phyloP scores from a whole-genome alignment of 257 asterid species.

The Orobanche coerulescens region DNA sequence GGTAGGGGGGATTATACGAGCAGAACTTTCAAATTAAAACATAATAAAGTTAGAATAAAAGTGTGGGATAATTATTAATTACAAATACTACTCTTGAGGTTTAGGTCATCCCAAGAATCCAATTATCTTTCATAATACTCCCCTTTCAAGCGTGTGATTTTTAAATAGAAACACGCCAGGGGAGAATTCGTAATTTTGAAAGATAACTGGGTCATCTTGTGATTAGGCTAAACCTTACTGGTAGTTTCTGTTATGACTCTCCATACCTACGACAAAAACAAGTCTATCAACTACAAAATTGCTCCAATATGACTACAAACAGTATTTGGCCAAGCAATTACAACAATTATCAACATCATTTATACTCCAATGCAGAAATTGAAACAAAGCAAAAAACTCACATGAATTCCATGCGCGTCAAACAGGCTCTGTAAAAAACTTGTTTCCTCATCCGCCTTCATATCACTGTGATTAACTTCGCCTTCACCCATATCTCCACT shows the following conservation, averaged over 20 bases:
- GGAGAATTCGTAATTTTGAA: background rate
- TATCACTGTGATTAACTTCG: constrained; percentile 27
- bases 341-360: background rate
- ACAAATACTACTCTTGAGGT: background rate
- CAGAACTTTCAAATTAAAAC: background rate
- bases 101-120: too few relatives aligned
- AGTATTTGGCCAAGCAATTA: background rate
- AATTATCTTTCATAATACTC: too few relatives aligned
- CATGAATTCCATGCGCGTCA: constrained; percentile 86
- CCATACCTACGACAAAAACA: background rate
- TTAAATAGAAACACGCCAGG: background rate
- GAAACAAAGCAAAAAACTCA: constrained; percentile 34
- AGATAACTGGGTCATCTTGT: too few relatives aligned
- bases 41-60: too few relatives aligned
- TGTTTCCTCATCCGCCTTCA: constrained; percentile 59
- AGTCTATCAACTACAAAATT: background rate
- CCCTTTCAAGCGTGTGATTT: too few relatives aligned
- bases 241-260: background rate
- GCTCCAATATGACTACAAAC: constrained; percentile 9
- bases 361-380: background rate
- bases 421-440: constrained; percentile 70
- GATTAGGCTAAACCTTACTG: too few relatives aligned
- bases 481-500: constrained; percentile 27
- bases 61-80: too few relatives aligned
- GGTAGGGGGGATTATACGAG: too few relatives aligned